Percentiles rank a stretch among this genome's conserved stretches.
phyloP scores from a whole-genome alignment of 192 early-diverging fungal genomes.

The Coemansia sp. region DNA sequence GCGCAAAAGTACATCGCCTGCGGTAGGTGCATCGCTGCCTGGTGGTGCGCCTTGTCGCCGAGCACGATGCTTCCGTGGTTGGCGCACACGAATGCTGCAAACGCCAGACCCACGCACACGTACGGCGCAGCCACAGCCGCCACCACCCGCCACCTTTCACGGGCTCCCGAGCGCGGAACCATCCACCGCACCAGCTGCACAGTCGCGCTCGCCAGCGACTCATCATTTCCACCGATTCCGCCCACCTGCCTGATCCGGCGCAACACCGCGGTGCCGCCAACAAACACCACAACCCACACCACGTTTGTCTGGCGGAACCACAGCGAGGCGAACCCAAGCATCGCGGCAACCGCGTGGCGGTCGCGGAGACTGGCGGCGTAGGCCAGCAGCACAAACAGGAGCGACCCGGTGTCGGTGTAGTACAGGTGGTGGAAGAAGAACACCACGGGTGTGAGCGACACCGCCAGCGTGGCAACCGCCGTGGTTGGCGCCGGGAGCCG shows the following conservation, averaged over 20 bases:
- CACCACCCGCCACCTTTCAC: not conserved
- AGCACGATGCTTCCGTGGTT: slow-evolving; percentile 82
- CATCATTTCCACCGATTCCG: not conserved
- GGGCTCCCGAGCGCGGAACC: not conserved
- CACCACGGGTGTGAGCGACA: slow-evolving; percentile 73
- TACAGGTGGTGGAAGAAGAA: slow-evolving; percentile 89
- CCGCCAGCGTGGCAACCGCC: slow-evolving; percentile 41
- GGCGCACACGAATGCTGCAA: slow-evolving; percentile 70
- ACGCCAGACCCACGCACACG: slow-evolving; percentile 35
- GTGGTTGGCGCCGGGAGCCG: not conserved
- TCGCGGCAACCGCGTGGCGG: slow-evolving; percentile 56
- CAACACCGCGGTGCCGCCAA: slow-evolving; percentile 35
- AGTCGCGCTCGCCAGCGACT: slow-evolving; percentile 4
- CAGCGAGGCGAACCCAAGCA: slow-evolving; percentile 60
- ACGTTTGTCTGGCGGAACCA: slow-evolving; percentile 92
- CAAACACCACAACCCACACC: slow-evolving; percentile 75
- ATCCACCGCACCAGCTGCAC: slow-evolving; percentile 16
- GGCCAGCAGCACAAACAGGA: slow-evolving; percentile 72
- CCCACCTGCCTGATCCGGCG: slow-evolving; percentile 9
- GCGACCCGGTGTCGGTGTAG: slow-evolving; percentile 90
- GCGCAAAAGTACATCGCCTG: slow-evolving; percentile 85
- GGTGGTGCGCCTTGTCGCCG: slow-evolving; percentile 85
- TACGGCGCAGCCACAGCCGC: slow-evolving; percentile 19
- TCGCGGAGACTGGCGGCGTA: slow-evolving; percentile 60
- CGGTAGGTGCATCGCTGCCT: slow-evolving; percentile 73